Base-by-base conservation (phyloP, 306 rosid species). In the Dalbergia cochinchinensis region DNA sequence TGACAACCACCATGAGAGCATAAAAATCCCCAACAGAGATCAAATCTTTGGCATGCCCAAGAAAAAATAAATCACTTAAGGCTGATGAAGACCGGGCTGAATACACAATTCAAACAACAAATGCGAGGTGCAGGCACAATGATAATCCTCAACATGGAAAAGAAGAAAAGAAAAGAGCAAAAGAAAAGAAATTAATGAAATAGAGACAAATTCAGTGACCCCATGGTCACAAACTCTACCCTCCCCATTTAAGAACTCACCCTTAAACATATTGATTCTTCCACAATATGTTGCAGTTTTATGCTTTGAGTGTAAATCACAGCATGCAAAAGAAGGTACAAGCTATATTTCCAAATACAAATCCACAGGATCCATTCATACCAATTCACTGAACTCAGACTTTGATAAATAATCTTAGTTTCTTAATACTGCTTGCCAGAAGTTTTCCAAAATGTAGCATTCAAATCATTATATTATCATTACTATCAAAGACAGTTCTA, bases 401-500 rank as follows among this genome's bases (percentile, higher is more conserved):
- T 22, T 22, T 26, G 31, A 26, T 26, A 26, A 26, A 26, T 26
- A 26, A 26, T 26, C 31, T 26, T 26, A 26, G 31, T 58, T 55
- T 58, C 8, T 42, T 14, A 55, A 18, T 5, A 47, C 5, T 5
- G 22, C 54, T 20, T 4, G 9, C 3, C 12, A 18, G 2, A 33
- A 67, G 48, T 31, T 12, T 20, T 55, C 74, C 6, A 15, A 68
- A 57, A 20, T 34, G 35, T 22, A 18, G 73, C 31, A 11, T 33
- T 50, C 19, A 71, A 5, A 42, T 58, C 62, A 57, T 44, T 18
- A 73, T 51, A 57, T 35, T 12, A 63, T 31, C 11, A 71, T 11
- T 3, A 80, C 35, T 12, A 60, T 39, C 54, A 82, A 71, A 44
- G 33, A 72, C 60, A 63, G 64, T 2, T 44, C 62, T 66, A 18